A percentile compares a stretch with the other conserved stretches of the same genome.
Evolutionary conservation across 208 protist species (phyloP).

Genomic region (Trypanosoma caninum): DNA sequence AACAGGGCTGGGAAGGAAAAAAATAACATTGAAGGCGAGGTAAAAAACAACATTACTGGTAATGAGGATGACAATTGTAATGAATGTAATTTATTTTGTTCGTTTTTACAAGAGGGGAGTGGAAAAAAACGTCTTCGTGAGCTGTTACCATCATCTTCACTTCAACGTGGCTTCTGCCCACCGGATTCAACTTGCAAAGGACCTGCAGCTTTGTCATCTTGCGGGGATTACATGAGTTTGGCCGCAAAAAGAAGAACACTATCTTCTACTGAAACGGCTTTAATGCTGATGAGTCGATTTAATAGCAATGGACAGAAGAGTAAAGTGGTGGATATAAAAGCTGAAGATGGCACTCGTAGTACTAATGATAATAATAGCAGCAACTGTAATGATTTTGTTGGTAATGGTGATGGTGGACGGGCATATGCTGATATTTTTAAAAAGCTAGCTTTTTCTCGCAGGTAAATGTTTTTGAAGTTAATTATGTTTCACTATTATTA

Average conservation of each 20-base stretch:
- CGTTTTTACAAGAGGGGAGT: not conserved
- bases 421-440: constrained; percentile 6
- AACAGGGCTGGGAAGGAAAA: not conserved
- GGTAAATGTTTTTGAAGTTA: not conserved
- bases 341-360: not conserved
- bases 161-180: constrained; percentile 6
- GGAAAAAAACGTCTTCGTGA: not conserved
- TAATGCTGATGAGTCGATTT: not conserved
- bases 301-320: not conserved
- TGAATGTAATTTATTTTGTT: not conserved
- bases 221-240: not conserved
- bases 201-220: not conserved
- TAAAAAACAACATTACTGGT: not conserved
- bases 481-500: not conserved
- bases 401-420: no score
- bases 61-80: not conserved
- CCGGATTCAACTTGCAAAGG: not conserved
- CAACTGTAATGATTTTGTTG: not conserved
- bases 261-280: not conserved
- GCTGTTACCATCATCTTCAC: not conserved
- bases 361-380: not conserved
- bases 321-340: not conserved
- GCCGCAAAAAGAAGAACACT: not conserved
- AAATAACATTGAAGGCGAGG: not conserved
- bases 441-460: constrained; percentile 10